Evolutionary conservation across 331 rosid species (phyloP).

Genomic region (Prunus yedoensis): DNA sequence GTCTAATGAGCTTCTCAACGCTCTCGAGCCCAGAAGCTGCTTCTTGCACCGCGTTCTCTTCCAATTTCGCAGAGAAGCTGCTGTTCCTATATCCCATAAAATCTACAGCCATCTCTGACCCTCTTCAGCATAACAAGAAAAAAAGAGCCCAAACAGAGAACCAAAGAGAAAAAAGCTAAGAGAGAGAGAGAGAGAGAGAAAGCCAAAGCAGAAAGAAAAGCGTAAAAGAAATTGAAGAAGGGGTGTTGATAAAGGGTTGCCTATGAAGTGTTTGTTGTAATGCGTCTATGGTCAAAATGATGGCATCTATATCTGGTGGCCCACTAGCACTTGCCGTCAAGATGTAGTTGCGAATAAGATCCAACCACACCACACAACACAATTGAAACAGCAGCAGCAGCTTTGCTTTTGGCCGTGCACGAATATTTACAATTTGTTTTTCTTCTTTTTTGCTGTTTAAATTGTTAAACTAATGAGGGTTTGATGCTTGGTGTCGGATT

Average conservation of each 20-base stretch:
- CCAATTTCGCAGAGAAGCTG: conserved; percentile 40
- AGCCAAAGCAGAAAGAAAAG: neutral
- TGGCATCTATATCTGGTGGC: conserved; percentile 24
- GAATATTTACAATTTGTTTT: too few relatives aligned
- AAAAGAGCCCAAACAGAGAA: neutral
- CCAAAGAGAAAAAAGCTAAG: neutral
- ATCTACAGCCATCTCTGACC: conserved; percentile 61
- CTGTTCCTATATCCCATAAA: conserved; percentile 45
- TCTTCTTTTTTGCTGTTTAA: neutral
- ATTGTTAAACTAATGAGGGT: neutral
- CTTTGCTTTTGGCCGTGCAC: neutral
- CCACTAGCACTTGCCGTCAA: conserved; percentile 51
- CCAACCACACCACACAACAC: conserved; percentile 26
- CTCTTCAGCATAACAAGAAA: neutral
- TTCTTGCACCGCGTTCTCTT: conserved; percentile 63
- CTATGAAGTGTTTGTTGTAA: too few relatives aligned
- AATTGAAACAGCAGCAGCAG: neutral
- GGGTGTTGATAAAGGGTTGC: conserved; percentile 14
- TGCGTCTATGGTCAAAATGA: conserved; percentile 47
- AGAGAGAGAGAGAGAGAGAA: neutral
- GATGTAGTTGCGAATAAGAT: conserved; percentile 34
- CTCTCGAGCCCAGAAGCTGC: conserved; percentile 76
- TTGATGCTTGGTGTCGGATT: conserved; percentile 9
- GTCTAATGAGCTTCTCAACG: conserved; percentile 52
- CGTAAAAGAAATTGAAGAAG: neutral